Evolutionary conservation across 1,284 basidiomycete genomes (phyloP).

Genomic region (Ustilago vetiveriae): DNA sequence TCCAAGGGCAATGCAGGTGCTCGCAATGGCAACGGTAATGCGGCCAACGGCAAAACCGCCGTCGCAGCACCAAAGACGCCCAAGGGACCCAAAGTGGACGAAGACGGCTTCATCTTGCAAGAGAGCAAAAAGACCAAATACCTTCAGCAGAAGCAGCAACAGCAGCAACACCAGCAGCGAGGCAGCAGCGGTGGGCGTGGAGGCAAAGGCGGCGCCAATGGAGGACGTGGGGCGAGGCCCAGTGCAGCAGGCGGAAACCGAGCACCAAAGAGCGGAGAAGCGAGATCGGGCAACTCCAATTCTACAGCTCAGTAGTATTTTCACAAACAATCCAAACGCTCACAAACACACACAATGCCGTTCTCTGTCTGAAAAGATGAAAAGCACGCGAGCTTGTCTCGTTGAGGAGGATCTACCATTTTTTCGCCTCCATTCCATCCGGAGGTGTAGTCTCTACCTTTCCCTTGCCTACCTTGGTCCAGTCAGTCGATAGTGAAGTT

Average conservation of each 20-base stretch:
- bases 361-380: no score
- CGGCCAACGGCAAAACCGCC: slow-evolving; percentile 7
- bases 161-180: slow-evolving; percentile 25
- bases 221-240: slow-evolving; percentile 7
- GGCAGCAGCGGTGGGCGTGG: slow-evolving; percentile 10
- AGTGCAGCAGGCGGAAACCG: slow-evolving; percentile 1
- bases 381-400: not conserved
- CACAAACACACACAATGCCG: not conserved
- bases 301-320: slow-evolving; percentile 6
- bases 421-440: slow-evolving; percentile 61
- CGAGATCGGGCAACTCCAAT: not conserved
- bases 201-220: slow-evolving; percentile 16
- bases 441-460: slow-evolving; percentile 49
- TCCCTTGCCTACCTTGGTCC: slow-evolving; percentile 59
- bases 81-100: slow-evolving; percentile 32
- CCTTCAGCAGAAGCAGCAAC: slow-evolving; percentile 44
- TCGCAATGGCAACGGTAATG: slow-evolving; percentile 4
- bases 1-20: slow-evolving; percentile 8
- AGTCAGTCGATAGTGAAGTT: slow-evolving; percentile 63
- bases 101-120: slow-evolving; percentile 51
- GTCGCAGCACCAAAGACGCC: slow-evolving; percentile 13
- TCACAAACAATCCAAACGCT: no score
- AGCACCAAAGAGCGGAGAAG: slow-evolving; percentile 1
- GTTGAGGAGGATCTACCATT: slow-evolving; percentile 28
- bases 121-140: slow-evolving; percentile 46